These are phyloP conservation scores for Schizochytrium sp. DNA, from an alignment of 108 stramenopile genomes.

Conservation along the genomic window DNA sequence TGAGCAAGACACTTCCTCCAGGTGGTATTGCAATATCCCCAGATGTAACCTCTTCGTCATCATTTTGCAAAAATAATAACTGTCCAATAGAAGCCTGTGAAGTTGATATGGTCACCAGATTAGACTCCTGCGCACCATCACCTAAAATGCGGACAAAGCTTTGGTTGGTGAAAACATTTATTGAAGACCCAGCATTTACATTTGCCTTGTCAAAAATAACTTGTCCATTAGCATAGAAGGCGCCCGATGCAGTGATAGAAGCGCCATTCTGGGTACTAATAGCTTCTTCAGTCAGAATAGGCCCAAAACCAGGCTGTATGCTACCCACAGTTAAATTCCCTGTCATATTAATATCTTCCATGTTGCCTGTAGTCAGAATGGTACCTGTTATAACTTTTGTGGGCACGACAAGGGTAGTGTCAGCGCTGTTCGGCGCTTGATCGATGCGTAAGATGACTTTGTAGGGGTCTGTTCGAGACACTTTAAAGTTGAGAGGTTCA, in stretches of 20 bases:
- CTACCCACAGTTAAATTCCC: background rate
- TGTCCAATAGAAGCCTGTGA: conserved; percentile 9
- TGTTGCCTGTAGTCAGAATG: conserved; percentile 29
- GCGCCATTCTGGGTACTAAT: conserved; percentile 3
- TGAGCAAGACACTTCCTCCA: background rate
- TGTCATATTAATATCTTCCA: background rate
- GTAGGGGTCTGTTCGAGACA: background rate
- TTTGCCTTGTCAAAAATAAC: background rate
- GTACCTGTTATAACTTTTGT: background rate
- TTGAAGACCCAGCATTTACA: background rate
- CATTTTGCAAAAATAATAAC: background rate
- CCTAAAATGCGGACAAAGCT: background rate
- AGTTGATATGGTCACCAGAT: background rate
- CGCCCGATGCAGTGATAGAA: background rate
- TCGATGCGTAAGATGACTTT: background rate
- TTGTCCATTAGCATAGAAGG: background rate
- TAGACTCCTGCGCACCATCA: background rate
- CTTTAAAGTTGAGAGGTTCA: background rate
- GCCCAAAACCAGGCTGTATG: conserved; percentile 52
- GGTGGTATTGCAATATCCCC: conserved; percentile 5
- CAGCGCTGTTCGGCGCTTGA: background rate
- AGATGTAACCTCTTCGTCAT: conserved; percentile 30
- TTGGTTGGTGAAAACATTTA: background rate
- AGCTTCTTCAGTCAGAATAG: background rate
- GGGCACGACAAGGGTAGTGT: conserved; percentile 6